phyloP scores from a whole-genome alignment of 2,329 filamentous ascomycete species.

The Scopulariopsis brevicaulis region DNA sequence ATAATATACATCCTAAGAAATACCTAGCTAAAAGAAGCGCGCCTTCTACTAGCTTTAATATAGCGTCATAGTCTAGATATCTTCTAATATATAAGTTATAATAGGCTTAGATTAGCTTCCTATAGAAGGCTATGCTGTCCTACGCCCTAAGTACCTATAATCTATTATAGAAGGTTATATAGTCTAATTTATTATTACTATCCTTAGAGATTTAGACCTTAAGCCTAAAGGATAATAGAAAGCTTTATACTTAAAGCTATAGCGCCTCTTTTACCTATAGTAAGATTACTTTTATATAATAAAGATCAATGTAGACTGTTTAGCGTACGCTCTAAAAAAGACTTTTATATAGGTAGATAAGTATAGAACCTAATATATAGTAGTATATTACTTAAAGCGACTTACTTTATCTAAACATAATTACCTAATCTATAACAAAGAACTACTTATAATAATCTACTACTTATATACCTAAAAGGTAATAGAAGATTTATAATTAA shows the following conservation, averaged over 20 bases:
- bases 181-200: neutral
- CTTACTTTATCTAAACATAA: neutral
- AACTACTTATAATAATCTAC: neutral
- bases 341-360: neutral
- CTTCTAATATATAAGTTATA: neutral
- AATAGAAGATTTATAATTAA: too few relatives aligned
- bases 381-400: neutral
- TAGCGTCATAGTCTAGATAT: neutral
- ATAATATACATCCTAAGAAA: neutral
- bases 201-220: neutral
- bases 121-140: neutral
- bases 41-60: neutral
- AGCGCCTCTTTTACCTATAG: too few relatives aligned
- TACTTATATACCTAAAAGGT: neutral
- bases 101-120: neutral
- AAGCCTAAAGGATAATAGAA: neutral
- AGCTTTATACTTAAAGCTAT: neutral
- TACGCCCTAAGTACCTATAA: neutral
- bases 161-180: neutral
- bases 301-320: neutral
- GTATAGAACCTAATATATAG: neutral
- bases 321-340: neutral
- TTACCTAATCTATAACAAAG: neutral
- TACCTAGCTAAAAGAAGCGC: constrained; percentile 1
- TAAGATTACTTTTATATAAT: neutral